Base-by-base conservation (phyloP, 1,284 basidiomycete species). In the Laetiporus sulphureus region DNA sequence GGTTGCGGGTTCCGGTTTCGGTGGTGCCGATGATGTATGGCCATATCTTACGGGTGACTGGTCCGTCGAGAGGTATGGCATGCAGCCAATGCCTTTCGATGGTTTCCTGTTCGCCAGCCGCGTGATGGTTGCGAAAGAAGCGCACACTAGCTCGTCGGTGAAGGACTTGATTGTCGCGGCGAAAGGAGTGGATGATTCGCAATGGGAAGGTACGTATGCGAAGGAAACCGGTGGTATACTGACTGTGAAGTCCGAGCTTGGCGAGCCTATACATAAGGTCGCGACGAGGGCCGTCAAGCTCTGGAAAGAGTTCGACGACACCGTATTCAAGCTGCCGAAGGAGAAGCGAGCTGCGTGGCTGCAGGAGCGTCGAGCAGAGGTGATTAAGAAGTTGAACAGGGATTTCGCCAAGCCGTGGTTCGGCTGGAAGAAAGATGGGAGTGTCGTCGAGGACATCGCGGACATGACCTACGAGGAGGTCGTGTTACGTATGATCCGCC, bases 401-500 rank as follows among this genome's bases (percentile, higher is more conserved):
- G 91, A 98, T 69, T 98, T 97, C 66, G 81, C 87, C 53, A 99
- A 99, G 72, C 91, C 90, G 4, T 94, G 91, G 93, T 98, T 97
- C 59, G 89, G 86, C 16, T 83, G 83, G 78, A 97, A 95, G 82
- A 91, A 91, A 67, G 87, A 90, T 62, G 92, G 82, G 4, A 75
- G 68, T 8, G 79, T 90, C 52, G 89, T 89, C 30, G 79, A 83
- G 48, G 91, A 96, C 61, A 73, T 99, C 42, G 80, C 83, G 20
- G 91, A 96, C 57, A 97, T 99, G 95, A 98, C 95, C 13, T 99
- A 99, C 66, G 92, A 97, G 69, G 96, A 99, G 64, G 86, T 91
- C 36, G 87, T 88, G 5, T 73, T 91, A 49, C 83, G 95, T 45
- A 87, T 98, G 83, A 72, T 98, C 42, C 73, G 88, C 32, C 72